phyloP scores from a whole-genome alignment of 2,329 filamentous ascomycete genomes.

The Teratosphaeria destructans region DNA sequence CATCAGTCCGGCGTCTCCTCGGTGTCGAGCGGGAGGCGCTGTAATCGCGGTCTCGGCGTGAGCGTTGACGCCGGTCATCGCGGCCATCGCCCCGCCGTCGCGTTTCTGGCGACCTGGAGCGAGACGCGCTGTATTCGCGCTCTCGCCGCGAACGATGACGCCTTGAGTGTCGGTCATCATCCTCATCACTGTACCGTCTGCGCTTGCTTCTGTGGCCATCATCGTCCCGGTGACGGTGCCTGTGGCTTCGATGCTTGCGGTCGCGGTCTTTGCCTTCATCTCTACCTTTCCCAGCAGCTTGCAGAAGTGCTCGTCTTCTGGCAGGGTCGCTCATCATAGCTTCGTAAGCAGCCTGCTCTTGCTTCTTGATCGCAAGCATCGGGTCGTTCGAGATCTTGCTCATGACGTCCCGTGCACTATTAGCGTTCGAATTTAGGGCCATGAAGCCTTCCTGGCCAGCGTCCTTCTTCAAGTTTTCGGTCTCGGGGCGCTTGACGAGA shows the following conservation, averaged over 20 bases:
- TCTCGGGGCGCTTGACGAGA: conserved; percentile 70
- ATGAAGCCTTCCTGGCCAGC: conserved; percentile 42
- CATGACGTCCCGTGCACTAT: conserved; percentile 67
- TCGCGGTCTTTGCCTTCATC: conserved; percentile 18
- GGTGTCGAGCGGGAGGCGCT: conserved; percentile 5
- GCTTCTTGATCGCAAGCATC: conserved; percentile 81
- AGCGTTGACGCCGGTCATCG: conserved; percentile 11
- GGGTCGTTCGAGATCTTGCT: conserved; percentile 85
- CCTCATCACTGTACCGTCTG: conserved; percentile 24
- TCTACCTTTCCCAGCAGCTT: conserved; percentile 28
- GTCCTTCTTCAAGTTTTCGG: conserved; percentile 67
- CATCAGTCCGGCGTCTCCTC: not conserved
- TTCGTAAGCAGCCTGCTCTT: conserved; percentile 48
- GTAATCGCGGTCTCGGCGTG: conserved; percentile 17
- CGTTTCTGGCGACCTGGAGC: conserved; percentile 9
- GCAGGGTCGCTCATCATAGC: conserved; percentile 69
- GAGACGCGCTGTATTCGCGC: conserved; percentile 9
- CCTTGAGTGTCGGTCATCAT: conserved; percentile 23
- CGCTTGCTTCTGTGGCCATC: conserved; percentile 24
- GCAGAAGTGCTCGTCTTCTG: conserved; percentile 56
- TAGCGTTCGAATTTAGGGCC: conserved; percentile 49
- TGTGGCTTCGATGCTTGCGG: conserved; percentile 18
- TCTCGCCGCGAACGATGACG: conserved; percentile 21
- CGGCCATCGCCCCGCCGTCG: conserved; percentile 6
- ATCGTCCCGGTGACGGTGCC: conserved; percentile 15